These are phyloP conservation scores for Podospora fimiseda DNA, from an alignment of 495 filamentous ascomycete species.

Conservation along the genomic window DNA sequence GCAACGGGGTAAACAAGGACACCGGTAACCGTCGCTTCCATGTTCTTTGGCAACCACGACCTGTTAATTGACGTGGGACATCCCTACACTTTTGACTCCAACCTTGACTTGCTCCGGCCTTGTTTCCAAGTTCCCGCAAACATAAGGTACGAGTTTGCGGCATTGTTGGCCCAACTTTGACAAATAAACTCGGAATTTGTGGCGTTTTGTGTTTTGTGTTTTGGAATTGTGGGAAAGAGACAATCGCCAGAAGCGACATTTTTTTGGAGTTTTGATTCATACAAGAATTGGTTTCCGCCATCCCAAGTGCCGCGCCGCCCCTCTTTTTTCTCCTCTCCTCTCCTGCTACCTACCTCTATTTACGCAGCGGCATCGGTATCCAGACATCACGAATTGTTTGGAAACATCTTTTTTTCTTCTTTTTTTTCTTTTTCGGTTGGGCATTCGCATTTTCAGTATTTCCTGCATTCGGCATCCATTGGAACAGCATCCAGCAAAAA, in stretches of 20 bases:
- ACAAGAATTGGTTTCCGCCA: too few relatives aligned
- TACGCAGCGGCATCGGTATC: not conserved
- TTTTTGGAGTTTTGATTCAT: too few relatives aligned
- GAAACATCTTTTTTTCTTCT: not conserved
- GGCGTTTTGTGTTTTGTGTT: too few relatives aligned
- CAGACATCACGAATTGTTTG: not conserved
- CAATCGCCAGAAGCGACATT: not conserved
- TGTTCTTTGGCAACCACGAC: not conserved
- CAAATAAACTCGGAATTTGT: too few relatives aligned
- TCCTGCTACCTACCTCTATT: not conserved
- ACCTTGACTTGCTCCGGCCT: too few relatives aligned
- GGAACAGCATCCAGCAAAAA: not conserved
- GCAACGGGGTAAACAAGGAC: not conserved
- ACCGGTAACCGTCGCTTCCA: not conserved
- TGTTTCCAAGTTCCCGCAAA: not conserved
- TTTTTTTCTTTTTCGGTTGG: not conserved
- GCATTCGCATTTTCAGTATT: slow-evolving; percentile 15
- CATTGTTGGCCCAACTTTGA: not conserved
- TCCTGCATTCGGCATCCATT: slow-evolving; percentile 1
- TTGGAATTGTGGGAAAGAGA: too few relatives aligned
- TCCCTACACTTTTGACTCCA: too few relatives aligned
- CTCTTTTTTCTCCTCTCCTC: not conserved
- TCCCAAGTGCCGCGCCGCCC: not conserved
- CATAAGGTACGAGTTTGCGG: not conserved
- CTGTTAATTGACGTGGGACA: not conserved